Evolutionary conservation across 192 early-diverging fungal species (phyloP).

Genomic region (Coemansia sp.): DNA sequence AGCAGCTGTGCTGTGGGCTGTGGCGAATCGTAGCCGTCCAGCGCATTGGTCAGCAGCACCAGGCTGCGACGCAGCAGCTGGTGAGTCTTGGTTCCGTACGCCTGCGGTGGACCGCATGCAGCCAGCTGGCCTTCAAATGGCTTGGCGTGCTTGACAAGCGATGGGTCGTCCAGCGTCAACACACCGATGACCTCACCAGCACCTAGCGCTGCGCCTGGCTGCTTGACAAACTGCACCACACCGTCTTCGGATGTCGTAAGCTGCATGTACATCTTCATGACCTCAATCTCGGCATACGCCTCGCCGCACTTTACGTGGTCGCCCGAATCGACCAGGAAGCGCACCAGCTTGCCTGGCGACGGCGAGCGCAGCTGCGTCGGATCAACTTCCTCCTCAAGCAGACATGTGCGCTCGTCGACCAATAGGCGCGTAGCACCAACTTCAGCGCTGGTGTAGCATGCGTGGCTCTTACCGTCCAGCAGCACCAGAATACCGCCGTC

Average conservation of each 20-base stretch:
- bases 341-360: constrained; percentile 95
- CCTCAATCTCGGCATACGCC: constrained; percentile 98
- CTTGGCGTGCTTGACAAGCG: constrained; percentile 83
- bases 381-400: constrained; percentile 95
- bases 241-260: constrained; percentile 89
- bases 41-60: constrained; percentile 63
- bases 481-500: constrained; percentile 92
- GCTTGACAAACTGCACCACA: constrained; percentile 84
- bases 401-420: constrained; percentile 86
- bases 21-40: constrained; percentile 83
- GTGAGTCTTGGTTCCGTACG: constrained; percentile 84
- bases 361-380: constrained; percentile 94
- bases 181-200: constrained; percentile 93
- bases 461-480: constrained; percentile 87
- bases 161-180: constrained; percentile 92
- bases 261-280: constrained; percentile 99
- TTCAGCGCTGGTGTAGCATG: constrained; percentile 89
- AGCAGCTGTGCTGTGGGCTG: constrained; percentile 59
- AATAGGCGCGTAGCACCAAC: constrained; percentile 83
- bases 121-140: constrained; percentile 77
- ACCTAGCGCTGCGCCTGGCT: constrained; percentile 76
- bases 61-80: constrained; percentile 71
- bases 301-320: constrained; percentile 85
- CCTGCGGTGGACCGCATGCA: constrained; percentile 71
- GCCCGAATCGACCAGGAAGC: constrained; percentile 90